Percentiles rank a stretch among this genome's conserved stretches.
phyloP scores from a whole-genome alignment of 1,284 basidiomycete species.

The Chondrostereum purpureum region DNA sequence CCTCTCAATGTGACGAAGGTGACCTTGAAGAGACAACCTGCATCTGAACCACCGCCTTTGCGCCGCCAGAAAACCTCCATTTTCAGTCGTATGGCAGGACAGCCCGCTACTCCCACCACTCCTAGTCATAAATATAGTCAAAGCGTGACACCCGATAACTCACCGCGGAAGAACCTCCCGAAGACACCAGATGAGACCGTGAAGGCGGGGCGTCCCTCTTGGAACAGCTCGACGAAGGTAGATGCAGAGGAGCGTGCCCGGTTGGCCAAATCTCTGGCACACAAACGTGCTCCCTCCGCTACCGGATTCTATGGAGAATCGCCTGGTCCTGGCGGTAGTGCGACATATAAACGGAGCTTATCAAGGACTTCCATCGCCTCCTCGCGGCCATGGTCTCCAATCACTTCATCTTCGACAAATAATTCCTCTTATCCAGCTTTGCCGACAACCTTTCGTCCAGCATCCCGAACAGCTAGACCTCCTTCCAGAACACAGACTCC shows the following conservation, averaged over 20 bases:
- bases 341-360: constrained; percentile 52
- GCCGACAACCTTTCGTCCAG: constrained; percentile 34
- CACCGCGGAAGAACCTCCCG: constrained; percentile 41
- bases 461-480: constrained; percentile 21
- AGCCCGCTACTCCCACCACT: constrained; percentile 49
- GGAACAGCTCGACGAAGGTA: constrained; percentile 77
- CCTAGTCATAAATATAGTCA: constrained; percentile 61
- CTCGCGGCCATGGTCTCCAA: constrained; percentile 73
- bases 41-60: constrained; percentile 48
- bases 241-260: constrained; percentile 40
- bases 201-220: constrained; percentile 45
- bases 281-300: constrained; percentile 43
- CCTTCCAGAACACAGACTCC: constrained; percentile 15
- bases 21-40: constrained; percentile 31
- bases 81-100: constrained; percentile 39
- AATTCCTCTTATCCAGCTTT: constrained; percentile 51
- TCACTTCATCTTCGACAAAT: constrained; percentile 66
- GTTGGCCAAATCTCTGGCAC: constrained; percentile 44
- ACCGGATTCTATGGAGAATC: constrained; percentile 39
- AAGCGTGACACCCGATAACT: constrained; percentile 64
- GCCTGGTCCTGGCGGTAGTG: constrained; percentile 36
- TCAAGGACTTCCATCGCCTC: constrained; percentile 72
- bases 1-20: constrained; percentile 42
- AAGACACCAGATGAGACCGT: constrained; percentile 34
- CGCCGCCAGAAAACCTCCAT: constrained; percentile 56